Percentiles rank a stretch among this genome's conserved stretches.
Conservation (phyloP, 441 rosid genomes). For the Brassica hybrid region DNA sequence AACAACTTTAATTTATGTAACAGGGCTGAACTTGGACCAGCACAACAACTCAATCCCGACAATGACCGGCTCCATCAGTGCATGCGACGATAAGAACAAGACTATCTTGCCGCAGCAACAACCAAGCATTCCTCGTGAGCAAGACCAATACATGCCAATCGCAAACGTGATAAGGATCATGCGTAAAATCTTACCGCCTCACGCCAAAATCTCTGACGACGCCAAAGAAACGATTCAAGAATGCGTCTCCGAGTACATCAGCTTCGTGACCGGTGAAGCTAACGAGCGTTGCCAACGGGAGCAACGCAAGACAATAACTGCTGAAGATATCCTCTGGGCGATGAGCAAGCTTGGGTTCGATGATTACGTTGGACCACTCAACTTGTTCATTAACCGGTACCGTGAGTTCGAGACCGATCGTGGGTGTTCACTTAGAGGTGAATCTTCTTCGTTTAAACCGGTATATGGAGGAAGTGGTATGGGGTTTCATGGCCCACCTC, state of each 20-base stretch:
- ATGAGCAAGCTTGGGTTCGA: conserved; percentile 94
- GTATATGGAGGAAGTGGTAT: conserved; percentile 25
- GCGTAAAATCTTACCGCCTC: conserved; percentile 68
- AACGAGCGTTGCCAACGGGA: conserved; percentile 89
- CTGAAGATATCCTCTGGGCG: conserved; percentile 86
- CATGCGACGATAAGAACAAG: conserved; percentile 7
- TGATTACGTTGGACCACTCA: conserved; percentile 67
- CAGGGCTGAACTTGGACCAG: conserved; percentile 36
- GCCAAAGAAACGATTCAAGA: conserved; percentile 93
- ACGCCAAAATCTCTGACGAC: conserved; percentile 87
- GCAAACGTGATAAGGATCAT: conserved; percentile 86
- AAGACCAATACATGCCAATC: conserved; percentile 83
- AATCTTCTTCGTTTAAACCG: conserved; percentile 16
- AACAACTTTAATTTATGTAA: neutral
- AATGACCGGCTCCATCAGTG: conserved; percentile 13
- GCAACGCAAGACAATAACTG: conserved; percentile 87
- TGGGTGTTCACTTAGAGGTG: conserved; percentile 40
- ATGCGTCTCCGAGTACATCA: conserved; percentile 90
- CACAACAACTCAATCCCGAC: conserved; percentile 24
- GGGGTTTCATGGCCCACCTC: conserved; percentile 30
- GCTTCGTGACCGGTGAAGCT: conserved; percentile 91
- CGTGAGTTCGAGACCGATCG: conserved; percentile 63
- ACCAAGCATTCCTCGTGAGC: conserved; percentile 56
- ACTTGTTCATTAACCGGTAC: conserved; percentile 56
- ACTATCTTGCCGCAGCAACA: conserved; percentile 13